Evolutionary conservation across 352 stramenopile genomes (phyloP).

Genomic region (Globisporangium canariense): DNA sequence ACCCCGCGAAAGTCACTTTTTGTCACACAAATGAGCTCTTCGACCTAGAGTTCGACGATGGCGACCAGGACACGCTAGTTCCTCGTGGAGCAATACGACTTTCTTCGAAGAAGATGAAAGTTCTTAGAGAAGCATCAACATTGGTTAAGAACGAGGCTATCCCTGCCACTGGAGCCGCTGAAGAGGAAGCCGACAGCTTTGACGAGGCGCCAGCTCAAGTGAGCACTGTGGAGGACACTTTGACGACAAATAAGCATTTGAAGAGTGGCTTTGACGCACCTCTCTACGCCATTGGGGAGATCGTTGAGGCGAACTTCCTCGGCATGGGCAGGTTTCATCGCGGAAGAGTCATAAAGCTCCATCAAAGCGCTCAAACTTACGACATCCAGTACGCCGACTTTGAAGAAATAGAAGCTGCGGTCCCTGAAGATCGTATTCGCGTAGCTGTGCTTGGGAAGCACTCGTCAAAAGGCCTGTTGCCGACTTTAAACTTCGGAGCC

Average conservation of each 20-base stretch:
- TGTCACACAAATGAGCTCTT: conserved; percentile 7
- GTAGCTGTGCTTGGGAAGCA: not conserved
- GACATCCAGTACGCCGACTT: conserved; percentile 16
- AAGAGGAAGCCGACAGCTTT: not conserved
- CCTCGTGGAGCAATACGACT: not conserved
- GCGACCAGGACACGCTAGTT: conserved; percentile 8
- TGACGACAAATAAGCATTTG: not conserved
- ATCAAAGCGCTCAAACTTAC: conserved; percentile 6
- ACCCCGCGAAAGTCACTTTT: conserved; percentile 1
- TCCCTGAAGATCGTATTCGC: conserved; percentile 2
- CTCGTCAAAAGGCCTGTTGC: not conserved
- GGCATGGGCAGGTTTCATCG: conserved; percentile 20
- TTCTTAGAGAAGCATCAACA: not conserved
- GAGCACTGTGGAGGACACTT: not conserved
- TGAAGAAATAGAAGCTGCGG: conserved; percentile 16
- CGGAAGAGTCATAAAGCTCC: conserved; percentile 13
- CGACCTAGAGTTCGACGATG: conserved; percentile 6
- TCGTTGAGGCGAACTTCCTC: conserved; percentile 22
- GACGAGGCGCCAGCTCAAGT: not conserved
- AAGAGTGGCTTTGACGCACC: not conserved
- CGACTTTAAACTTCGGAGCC: not conserved
- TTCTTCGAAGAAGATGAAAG: not conserved
- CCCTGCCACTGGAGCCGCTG: not conserved
- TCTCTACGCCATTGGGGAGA: not conserved
- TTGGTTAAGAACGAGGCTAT: not conserved